Base-by-base conservation (phyloP, 1,284 basidiomycete genomes). In the Megacollybia platyphylla region DNA sequence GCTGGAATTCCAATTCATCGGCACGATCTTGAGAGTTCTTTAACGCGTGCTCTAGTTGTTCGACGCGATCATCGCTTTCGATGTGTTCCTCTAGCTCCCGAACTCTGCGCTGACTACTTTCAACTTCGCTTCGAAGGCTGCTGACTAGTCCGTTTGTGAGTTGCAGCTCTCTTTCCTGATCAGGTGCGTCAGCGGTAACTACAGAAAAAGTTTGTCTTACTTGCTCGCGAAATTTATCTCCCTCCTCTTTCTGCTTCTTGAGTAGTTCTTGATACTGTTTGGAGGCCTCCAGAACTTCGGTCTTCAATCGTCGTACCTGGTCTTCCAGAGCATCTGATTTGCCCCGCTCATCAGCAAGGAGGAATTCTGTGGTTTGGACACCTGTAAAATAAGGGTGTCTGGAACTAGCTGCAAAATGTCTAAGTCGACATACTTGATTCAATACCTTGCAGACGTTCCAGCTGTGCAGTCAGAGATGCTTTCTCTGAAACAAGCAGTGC, bases 1-100 rank as follows among this genome's bases (percentile, higher is more conserved):
- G 62, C 52, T 84, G 82, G 51, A 85, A 82, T 51, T 87, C 84
- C 4, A 87, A 68, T 53, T 87, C 83, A 46, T 85, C 84, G 2
- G 80, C 80, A 44, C 79, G 79, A 54, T 87, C 76, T 51, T 86
- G 82, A 26, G 79, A 79, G 51, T 86, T 79, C 54, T 78, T 79
- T 41, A 88, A 60, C 3, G 78, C 80, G 36, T 63, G 61, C 53
- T 87, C 84, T 31, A 87, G 59, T 35, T 70, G 67, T 51, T 87
- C 85, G 15, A 77, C 76, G 29, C 82, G 77, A 57, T 88, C 84
- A 53, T 88, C 85, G 48, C 73, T 76, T 55, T 87, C 74, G 20
- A 87, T 79, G 49, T 85, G 83, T 50, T 87, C 86, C 52, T 85
- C 75, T 26, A 88, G 59, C 51, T 87, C 83, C 26, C 73, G 75